phyloP scores from a whole-genome alignment of 768 basidiomycete species.

The Amyloporia xantha region DNA sequence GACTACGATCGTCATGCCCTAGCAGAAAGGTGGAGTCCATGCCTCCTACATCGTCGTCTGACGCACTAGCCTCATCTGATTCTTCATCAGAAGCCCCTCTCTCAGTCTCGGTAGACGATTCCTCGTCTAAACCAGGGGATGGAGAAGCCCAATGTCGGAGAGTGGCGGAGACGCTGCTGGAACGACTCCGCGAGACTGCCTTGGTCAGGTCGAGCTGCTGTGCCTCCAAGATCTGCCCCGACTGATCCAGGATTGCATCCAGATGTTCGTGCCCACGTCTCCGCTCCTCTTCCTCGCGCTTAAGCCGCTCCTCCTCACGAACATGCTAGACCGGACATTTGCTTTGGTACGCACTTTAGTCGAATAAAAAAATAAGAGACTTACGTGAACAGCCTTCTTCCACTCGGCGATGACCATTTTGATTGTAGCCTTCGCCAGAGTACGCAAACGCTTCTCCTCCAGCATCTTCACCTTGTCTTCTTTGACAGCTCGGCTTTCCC shows the following conservation, averaged over 20 bases:
- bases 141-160: slow-evolving; percentile 13
- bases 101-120: slow-evolving; percentile 21
- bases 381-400: slow-evolving; percentile 80
- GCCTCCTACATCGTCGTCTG: not conserved
- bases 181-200: slow-evolving; percentile 47
- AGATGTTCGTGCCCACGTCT: slow-evolving; percentile 78
- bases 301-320: slow-evolving; percentile 58
- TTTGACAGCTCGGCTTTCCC: slow-evolving; percentile 58
- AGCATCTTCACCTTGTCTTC: slow-evolving; percentile 51
- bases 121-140: slow-evolving; percentile 24
- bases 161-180: slow-evolving; percentile 32
- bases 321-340: slow-evolving; percentile 48
- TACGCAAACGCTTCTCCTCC: slow-evolving; percentile 62
- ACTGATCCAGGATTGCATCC: slow-evolving; percentile 85
- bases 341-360: slow-evolving; percentile 3
- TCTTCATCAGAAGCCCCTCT: slow-evolving; percentile 34
- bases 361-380: slow-evolving; percentile 25
- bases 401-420: slow-evolving; percentile 71
- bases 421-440: slow-evolving; percentile 65
- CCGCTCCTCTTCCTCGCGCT: slow-evolving; percentile 69
- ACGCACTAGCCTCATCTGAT: slow-evolving; percentile 8
- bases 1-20: too few relatives aligned
- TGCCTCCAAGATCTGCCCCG: slow-evolving; percentile 77
- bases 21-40: slow-evolving; percentile 1
- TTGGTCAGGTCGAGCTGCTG: slow-evolving; percentile 67